Percentiles rank a stretch among this genome's conserved stretches.
Evolutionary conservation across 2,329 filamentous ascomycete genomes (phyloP).

Genomic region (Sordariomycetes sp.): DNA sequence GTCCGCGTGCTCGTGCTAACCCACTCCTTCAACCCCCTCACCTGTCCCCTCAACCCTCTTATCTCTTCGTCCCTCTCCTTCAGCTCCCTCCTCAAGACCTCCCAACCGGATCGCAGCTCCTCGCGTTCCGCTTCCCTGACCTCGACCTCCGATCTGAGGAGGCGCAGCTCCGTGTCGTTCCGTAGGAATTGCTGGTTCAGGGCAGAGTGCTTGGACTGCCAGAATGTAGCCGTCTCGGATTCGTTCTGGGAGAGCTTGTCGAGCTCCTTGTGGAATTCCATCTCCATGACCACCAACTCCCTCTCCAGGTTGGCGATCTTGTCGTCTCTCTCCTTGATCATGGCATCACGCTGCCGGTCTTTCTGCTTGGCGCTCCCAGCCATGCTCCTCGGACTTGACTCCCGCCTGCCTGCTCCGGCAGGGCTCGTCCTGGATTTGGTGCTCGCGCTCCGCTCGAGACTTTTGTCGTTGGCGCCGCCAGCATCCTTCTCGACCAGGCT

Average conservation of each 20-base stretch:
- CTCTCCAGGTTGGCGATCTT: slow-evolving; percentile 42
- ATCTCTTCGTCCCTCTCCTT: slow-evolving; percentile 47
- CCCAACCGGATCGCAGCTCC: slow-evolving; percentile 41
- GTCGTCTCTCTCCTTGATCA: slow-evolving; percentile 36
- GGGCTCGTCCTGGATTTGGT: no score
- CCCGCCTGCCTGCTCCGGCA: no score
- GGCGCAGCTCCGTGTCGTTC: slow-evolving; percentile 41
- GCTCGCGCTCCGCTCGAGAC: no score
- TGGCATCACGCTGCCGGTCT: neutral
- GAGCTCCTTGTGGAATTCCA: slow-evolving; percentile 43
- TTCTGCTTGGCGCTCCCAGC: slow-evolving; percentile 1
- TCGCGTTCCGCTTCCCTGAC: slow-evolving; percentile 34
- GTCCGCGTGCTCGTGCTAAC: slow-evolving; percentile 58
- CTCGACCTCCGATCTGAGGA: slow-evolving; percentile 40
- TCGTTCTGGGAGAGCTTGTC: slow-evolving; percentile 43
- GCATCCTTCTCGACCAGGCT: neutral
- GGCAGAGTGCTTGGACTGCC: slow-evolving; percentile 45
- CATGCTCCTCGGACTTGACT: no score
- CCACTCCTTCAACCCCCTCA: slow-evolving; percentile 61
- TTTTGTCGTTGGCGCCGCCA: no score
- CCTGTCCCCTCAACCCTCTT: slow-evolving; percentile 44
- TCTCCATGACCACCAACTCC: slow-evolving; percentile 42
- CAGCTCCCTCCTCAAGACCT: slow-evolving; percentile 34
- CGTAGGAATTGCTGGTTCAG: slow-evolving; percentile 43
- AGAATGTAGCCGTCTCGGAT: slow-evolving; percentile 45